phyloP scores from a whole-genome alignment of 2,329 filamentous ascomycete genomes.

The Neonectria sp. region DNA sequence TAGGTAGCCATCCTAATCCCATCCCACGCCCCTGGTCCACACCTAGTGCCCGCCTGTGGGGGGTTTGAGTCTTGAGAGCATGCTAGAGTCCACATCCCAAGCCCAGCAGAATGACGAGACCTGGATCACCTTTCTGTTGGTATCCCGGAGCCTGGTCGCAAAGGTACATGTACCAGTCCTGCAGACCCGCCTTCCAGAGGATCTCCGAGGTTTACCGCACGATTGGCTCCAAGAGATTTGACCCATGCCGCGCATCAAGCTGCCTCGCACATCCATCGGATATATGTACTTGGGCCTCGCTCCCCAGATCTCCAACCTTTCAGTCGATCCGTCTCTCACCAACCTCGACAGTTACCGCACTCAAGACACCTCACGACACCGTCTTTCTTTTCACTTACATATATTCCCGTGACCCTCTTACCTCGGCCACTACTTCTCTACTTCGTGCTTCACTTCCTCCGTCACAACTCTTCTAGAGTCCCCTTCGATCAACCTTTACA shows the following conservation, averaged over 20 bases:
- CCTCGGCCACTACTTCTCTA: constrained; percentile 19
- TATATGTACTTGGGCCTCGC: constrained; percentile 49
- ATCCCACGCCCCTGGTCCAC: constrained; percentile 34
- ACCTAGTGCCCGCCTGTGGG: constrained; percentile 35
- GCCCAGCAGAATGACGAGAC: constrained; percentile 47
- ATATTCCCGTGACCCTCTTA: constrained; percentile 32
- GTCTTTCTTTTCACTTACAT: constrained; percentile 39
- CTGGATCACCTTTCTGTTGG: constrained; percentile 45
- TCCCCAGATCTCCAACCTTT: constrained; percentile 43
- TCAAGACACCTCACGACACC: constrained; percentile 31
- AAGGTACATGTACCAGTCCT: constrained; percentile 43
- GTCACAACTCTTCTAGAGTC: constrained; percentile 14
- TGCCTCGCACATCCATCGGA: constrained; percentile 41
- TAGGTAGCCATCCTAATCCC: constrained; percentile 36
- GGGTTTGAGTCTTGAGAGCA: constrained; percentile 37
- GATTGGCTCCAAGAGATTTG: constrained; percentile 51
- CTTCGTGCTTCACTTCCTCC: constrained; percentile 30
- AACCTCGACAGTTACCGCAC: constrained; percentile 38
- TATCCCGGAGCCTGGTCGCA: constrained; percentile 44
- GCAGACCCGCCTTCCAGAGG: constrained; percentile 44
- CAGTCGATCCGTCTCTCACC: constrained; percentile 45
- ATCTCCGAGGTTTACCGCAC: constrained; percentile 51
- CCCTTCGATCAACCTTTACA: constrained; percentile 18
- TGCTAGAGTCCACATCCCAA: constrained; percentile 37
- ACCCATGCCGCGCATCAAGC: constrained; percentile 50